Conservation (phyloP, 305 asterid genomes). For the Striga hermonthica region DNA sequence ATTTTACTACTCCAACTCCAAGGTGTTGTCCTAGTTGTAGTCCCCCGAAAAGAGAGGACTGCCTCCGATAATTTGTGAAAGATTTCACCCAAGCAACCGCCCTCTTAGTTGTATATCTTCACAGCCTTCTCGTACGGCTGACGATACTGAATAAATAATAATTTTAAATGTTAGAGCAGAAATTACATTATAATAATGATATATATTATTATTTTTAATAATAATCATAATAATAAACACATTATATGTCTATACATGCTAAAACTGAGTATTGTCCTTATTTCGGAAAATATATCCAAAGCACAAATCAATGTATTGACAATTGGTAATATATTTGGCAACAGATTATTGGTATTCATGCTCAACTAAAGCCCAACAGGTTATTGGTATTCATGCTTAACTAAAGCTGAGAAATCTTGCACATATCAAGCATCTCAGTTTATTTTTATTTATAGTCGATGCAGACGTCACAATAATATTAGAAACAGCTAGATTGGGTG, state of each 20-base stretch:
- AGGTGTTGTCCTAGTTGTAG: background rate
- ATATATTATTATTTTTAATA: too few species aligned
- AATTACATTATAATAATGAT: background rate
- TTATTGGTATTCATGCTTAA: background rate
- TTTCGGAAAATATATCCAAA: background rate
- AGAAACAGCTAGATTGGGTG: too few species aligned
- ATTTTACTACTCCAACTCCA: background rate
- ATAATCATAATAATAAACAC: too few species aligned
- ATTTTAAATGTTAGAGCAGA: conserved; percentile 22
- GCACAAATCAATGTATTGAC: background rate
- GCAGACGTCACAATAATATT: too few species aligned
- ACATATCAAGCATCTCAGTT: background rate
- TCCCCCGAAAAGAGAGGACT: background rate
- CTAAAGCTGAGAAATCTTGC: background rate
- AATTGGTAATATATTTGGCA: background rate
- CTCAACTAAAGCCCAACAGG: background rate
- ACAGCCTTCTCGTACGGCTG: conserved; percentile 55
- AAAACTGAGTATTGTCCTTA: background rate
- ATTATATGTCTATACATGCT: background rate
- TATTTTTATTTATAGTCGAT: background rate
- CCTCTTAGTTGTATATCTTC: conserved; percentile 54
- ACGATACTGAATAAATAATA: conserved; percentile 40
- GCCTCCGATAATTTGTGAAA: conserved; percentile 26
- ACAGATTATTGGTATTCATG: background rate
- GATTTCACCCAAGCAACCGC: conserved; percentile 19